A percentile compares a stretch with the other conserved stretches of the same genome.
phyloP scores from a whole-genome alignment of 2,329 filamentous ascomycete genomes.

The Exserohilum turcica region DNA sequence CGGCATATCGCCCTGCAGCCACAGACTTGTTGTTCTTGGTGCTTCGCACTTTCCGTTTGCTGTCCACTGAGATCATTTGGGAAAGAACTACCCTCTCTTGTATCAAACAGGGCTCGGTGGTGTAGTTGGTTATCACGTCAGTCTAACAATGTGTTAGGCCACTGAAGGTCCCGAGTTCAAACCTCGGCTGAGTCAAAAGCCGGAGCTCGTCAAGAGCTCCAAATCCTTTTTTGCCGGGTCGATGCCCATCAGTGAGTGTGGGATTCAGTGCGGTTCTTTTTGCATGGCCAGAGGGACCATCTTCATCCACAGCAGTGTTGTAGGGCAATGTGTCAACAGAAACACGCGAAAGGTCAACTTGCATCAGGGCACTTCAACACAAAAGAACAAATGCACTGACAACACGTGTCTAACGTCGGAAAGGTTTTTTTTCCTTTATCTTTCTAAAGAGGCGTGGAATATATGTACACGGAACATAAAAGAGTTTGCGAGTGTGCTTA shows the following conservation, averaged over 20 bases:
- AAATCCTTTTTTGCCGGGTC: constrained; percentile 1
- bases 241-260: neutral
- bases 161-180: constrained; percentile 20
- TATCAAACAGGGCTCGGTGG: constrained; percentile 37
- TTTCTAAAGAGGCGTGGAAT: neutral
- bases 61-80: neutral
- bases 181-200: constrained; percentile 17
- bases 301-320: too few relatives aligned
- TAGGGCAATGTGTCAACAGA: neutral
- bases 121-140: constrained; percentile 57
- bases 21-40: neutral
- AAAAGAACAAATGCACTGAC: neutral
- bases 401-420: neutral
- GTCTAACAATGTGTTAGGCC: constrained; percentile 46
- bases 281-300: too few relatives aligned
- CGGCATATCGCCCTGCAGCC: too few relatives aligned
- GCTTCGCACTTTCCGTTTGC: neutral
- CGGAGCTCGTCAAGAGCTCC: neutral
- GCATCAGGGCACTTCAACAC: neutral
- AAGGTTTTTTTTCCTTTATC: too few relatives aligned
- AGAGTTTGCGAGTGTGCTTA: neutral
- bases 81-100: neutral
- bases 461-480: constrained; percentile 13
- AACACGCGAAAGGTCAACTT: too few relatives aligned
- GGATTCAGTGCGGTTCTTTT: too few relatives aligned